Base-by-base conservation (phyloP, 495 filamentous ascomycete genomes). In the Saxophila tyrrhenica region DNA sequence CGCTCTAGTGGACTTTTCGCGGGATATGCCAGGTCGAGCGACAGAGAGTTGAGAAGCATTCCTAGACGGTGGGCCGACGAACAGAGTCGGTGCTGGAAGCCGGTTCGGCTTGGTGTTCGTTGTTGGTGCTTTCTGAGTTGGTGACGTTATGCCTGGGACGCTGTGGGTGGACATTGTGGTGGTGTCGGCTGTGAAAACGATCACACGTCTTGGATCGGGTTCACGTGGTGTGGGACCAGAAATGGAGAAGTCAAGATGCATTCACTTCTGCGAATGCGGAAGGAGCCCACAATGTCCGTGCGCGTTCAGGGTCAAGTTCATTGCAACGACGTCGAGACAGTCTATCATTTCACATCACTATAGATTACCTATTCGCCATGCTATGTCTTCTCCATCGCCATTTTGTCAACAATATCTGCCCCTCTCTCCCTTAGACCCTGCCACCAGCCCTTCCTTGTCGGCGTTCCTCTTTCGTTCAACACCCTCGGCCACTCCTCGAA, bases 11-110 rank as follows among this genome's bases (percentile, higher is more conserved):
- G 57, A 43, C 39, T 45, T 48, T 23, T 59, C 51, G 5, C 57
- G 57, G 1, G 16, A n/a, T 8, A 44, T n/a, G 19, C 19, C 41
- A 7, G 41, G 41, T 7, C 41, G 41, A 9, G 64, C 56, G 70
- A 59, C 15, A 65, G 64, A 25, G 70, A 64, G 52, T 69, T 67
- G 9, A 68, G 63, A 92, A 32, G 84, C 78, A 70, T 86, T 83
- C 57, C 79, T 82, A 19, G 86, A 90, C 2, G 85, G 86, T 17
- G 84, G 87, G 16, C 81, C 82, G 43, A 87, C 79, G 64, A 94
- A 94, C 39, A 92, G 78, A 19, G 81, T 75, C 7, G 87, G 87
- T 10, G 84, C 84, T 25, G 86, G 84, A 41, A 85, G 78, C 43
- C 84, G 82, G 64, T 83, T 77, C 53, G 55, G 67, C 60, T 61